Percentiles rank a stretch among this genome's conserved stretches.
Conservation (phyloP, 2,329 filamentous ascomycete genomes). For the Talaromyces atroroseus region DNA sequence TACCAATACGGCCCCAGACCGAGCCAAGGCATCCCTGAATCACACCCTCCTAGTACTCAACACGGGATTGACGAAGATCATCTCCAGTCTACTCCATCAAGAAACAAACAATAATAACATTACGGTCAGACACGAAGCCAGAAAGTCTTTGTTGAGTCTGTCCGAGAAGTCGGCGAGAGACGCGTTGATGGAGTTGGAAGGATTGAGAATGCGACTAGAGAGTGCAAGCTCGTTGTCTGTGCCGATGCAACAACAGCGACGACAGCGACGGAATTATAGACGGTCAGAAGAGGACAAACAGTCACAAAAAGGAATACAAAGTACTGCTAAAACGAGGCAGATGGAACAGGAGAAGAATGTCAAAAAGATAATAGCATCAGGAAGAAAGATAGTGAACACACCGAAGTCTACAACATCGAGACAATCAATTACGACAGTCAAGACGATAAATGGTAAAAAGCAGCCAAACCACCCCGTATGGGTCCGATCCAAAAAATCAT, state of each 20-base stretch:
- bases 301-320: neutral
- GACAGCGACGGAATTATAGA: neutral
- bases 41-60: conserved; percentile 11
- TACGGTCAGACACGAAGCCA: neutral
- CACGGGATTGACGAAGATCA: conserved; percentile 9
- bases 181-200: conserved; percentile 4
- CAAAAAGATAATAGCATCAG: neutral
- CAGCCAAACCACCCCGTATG: conserved; percentile 5
- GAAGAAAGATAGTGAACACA: neutral
- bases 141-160: conserved; percentile 2
- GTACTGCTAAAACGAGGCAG: neutral
- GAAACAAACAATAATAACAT: neutral
- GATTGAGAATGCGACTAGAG: conserved; percentile 7
- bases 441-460: neutral
- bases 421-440: neutral
- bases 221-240: conserved; percentile 3
- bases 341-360: neutral
- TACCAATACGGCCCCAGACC: neutral
- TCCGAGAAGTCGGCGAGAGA: conserved; percentile 10
- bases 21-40: conserved; percentile 8
- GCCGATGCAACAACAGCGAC: neutral
- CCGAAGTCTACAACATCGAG: neutral
- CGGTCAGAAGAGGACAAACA: neutral
- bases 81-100: conserved; percentile 1
- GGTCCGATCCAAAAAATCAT: conserved; percentile 11